Base-by-base conservation (phyloP, 2,329 filamentous ascomycete genomes). In the Pseudogymnoascus verrucosus region DNA sequence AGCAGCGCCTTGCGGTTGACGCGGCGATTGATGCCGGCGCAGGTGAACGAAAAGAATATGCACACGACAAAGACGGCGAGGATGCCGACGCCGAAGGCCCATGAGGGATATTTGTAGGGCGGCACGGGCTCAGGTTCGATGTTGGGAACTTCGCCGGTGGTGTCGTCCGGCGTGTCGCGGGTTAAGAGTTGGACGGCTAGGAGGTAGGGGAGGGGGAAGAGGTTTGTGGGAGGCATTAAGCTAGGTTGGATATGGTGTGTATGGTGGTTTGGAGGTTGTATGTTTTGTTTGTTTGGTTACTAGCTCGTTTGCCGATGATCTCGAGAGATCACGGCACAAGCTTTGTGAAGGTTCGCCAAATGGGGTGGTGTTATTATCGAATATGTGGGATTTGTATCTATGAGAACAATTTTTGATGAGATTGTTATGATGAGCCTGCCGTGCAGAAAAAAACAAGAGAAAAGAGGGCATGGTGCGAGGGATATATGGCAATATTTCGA, bases 301-400 rank as follows among this genome's bases (percentile, higher is more conserved):
- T 57, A 34, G 26, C 51, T 57, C 51, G 51, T 34, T 34, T 57
- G 51, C 51, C 51, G 28, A 16, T 57, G 51, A 57, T 57, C 51
- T 57, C 51, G n/a, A 57, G 51, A 57, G 51, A 57, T 57, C 51
- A 57, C 51, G 51, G 51, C 51, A 12, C 51, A 57, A 57, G 51
- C 51, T 26, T 57, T 57, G 11, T 31, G 8, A 34, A 57, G 28
- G 28, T 57, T 57, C 28, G 51, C 51, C 51, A 57, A 28, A 21
- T 57, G n/a, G 5, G 51, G n/a, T 34, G 16, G 19, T 4, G 51
- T 19, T 57, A 57, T 57, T 34, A 57, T 57, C 28, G 10, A 3
- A 10, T 34, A 34, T 57, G 16, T 42, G 51, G 3, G 51, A 34
- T 57, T 31, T 57, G 11, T 57, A 34, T 11, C 10, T 57, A 12